Percentiles rank a stretch among this genome's conserved stretches.
Conservation (phyloP, 2,329 filamentous ascomycete genomes). For the Exserohilum rostratum region DNA sequence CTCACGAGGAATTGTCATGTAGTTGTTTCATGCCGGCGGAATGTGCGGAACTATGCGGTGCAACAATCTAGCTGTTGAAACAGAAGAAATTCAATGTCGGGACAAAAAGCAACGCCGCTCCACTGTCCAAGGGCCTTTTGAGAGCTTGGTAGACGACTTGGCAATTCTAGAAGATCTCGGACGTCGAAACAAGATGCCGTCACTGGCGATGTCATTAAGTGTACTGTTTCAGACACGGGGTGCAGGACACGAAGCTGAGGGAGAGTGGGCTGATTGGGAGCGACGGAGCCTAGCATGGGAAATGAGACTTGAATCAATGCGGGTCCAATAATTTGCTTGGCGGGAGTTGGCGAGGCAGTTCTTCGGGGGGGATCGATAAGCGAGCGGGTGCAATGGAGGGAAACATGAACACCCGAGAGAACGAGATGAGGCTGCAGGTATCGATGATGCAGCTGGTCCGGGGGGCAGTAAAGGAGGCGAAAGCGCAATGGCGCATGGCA, state of each 20-base stretch:
- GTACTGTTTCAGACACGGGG: background rate
- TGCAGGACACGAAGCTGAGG: constrained; percentile 4
- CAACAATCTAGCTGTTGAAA: background rate
- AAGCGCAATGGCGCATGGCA: background rate
- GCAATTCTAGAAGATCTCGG: constrained; percentile 4
- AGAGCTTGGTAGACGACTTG: background rate
- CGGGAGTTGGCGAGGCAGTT: constrained; percentile 16
- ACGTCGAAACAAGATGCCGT: background rate
- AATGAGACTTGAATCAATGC: constrained; percentile 19
- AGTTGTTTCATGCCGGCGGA: background rate
- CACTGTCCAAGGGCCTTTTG: background rate
- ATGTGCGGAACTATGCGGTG: background rate
- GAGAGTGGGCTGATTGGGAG: background rate
- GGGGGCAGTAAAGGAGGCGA: constrained; percentile 6
- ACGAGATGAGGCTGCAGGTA: constrained; percentile 5
- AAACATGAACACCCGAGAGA: background rate
- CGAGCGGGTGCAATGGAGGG: constrained; percentile 7
- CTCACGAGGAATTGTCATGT: background rate
- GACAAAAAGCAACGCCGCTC: background rate
- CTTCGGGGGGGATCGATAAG: constrained; percentile 14
- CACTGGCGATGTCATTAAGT: constrained; percentile 4
- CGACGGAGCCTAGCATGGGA: constrained; percentile 2
- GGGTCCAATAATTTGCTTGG: constrained; percentile 18
- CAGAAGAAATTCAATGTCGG: background rate
- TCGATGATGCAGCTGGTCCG: background rate